Base-by-base conservation (phyloP, 2,329 filamentous ascomycete species). In the Penicillium paneum region DNA sequence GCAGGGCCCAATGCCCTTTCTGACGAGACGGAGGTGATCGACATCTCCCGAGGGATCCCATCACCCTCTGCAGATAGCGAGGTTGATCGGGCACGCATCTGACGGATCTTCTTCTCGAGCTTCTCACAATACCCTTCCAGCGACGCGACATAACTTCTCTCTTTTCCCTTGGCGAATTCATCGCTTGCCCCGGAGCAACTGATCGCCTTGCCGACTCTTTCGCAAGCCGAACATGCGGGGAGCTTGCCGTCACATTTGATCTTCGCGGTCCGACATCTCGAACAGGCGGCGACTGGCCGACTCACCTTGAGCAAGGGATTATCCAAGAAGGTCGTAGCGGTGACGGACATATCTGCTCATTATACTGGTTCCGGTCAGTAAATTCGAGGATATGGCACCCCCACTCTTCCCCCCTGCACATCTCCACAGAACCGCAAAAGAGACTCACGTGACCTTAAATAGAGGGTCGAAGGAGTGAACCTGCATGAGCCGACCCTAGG, bases 171-270 rank as follows among this genome's bases (percentile, higher is more conserved):
- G 0, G 93, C 92, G 74, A 97, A 97, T 71, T 97, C 91, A 69
- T 97, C 93, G 67, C 95, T 97, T 8, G 91, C 92, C 52, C 91
- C 91, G 7, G 91, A 96, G 72, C 94, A 99, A 70, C 95, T 91
- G 56, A 81, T 86, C 52, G 89, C 86, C 58, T 91, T 88, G 29
- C 92, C 91, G 13, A 91, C 90, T 74, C 91, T 92, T 74, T 97
- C 93, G 70, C 94, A 97, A 17, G 93, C 93, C 8, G 91, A 95
- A 70, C 94, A 99, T 8, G 92, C 91, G 11, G 94, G 94, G 35
- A 97, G 79, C 73, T 97, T 97, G 58, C 94, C 93, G 76, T 97
- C 94, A 68, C 94, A 99, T 85, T 95, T 97, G 71, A 97, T 91
- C 78, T 99, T 99, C 50, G 93, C 92, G 57, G 88, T 84, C 57